These are phyloP conservation scores for Sherardia arvensis DNA, from an alignment of 257 asterid genomes.

Conservation along the genomic window DNA sequence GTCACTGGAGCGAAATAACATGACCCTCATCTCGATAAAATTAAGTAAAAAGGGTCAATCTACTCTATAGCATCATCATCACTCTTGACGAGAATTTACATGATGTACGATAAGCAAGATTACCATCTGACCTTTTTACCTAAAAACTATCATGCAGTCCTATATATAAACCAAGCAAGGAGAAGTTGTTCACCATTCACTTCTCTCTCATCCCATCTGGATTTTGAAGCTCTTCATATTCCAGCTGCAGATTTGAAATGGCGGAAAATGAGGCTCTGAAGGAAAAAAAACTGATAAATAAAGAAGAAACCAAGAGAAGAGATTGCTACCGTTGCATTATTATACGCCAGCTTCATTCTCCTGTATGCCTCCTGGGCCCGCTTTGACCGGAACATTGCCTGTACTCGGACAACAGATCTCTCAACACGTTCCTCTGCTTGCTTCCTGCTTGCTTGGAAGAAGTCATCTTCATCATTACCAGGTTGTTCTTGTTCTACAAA, in stretches of 20 bases:
- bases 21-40: conserved; percentile 3
- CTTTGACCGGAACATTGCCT: conserved; percentile 92
- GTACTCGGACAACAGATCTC: conserved; percentile 83
- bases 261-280: background rate
- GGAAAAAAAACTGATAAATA: background rate
- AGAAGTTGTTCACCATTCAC: background rate
- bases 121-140: background rate
- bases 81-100: conserved; percentile 5
- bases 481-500: conserved; percentile 33
- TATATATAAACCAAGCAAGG: background rate
- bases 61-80: background rate
- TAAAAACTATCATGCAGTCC: background rate
- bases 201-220: conserved; percentile 36
- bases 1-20: background rate
- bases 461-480: conserved; percentile 52
- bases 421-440: conserved; percentile 98
- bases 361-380: conserved; percentile 85
- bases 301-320: background rate
- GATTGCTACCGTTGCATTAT: conserved; percentile 41
- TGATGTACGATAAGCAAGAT: conserved; percentile 3
- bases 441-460: conserved; percentile 84
- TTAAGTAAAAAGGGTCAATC: background rate
- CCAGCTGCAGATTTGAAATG: conserved; percentile 40
- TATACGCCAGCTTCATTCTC: conserved; percentile 72
- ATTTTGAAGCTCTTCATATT: conserved; percentile 39